phyloP scores from a whole-genome alignment of 1,139 yeast genomes.

The Kodamaea anthophila region DNA sequence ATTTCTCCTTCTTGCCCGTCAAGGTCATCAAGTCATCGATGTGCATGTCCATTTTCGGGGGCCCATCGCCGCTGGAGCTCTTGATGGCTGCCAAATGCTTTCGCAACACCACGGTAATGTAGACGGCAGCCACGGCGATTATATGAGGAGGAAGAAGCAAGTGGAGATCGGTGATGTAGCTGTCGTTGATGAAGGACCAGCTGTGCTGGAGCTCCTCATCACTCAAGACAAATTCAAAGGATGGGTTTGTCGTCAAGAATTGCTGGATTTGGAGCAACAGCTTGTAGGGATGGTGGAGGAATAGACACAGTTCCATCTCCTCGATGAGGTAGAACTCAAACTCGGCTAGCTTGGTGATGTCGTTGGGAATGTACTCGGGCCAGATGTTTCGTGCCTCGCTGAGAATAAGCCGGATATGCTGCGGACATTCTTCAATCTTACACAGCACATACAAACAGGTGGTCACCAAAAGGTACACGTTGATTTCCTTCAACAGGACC shows the following conservation, averaged over 20 bases:
- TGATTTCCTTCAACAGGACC: slow-evolving; percentile 74
- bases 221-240: slow-evolving; percentile 35
- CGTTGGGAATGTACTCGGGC: slow-evolving; percentile 95
- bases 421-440: slow-evolving; percentile 93
- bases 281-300: slow-evolving; percentile 86
- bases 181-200: slow-evolving; percentile 88
- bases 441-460: slow-evolving; percentile 87
- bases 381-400: slow-evolving; percentile 84
- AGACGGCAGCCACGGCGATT: slow-evolving; percentile 79
- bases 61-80: slow-evolving; percentile 2
- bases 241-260: slow-evolving; percentile 27
- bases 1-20: slow-evolving; percentile 10
- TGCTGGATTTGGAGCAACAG: slow-evolving; percentile 59
- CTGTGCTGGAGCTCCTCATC: slow-evolving; percentile 76
- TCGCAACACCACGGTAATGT: slow-evolving; percentile 60
- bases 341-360: slow-evolving; percentile 88
- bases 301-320: slow-evolving; percentile 74
- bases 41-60: slow-evolving; percentile 18
- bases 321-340: slow-evolving; percentile 91
- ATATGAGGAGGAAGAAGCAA: slow-evolving; percentile 84
- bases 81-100: slow-evolving; percentile 24
- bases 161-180: slow-evolving; percentile 82
- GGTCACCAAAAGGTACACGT: slow-evolving; percentile 72
- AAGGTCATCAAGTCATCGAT: slow-evolving; percentile 36
- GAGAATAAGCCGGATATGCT: slow-evolving; percentile 77